Base-by-base conservation (phyloP, 441 rosid species). In the Jatropha multifida region DNA sequence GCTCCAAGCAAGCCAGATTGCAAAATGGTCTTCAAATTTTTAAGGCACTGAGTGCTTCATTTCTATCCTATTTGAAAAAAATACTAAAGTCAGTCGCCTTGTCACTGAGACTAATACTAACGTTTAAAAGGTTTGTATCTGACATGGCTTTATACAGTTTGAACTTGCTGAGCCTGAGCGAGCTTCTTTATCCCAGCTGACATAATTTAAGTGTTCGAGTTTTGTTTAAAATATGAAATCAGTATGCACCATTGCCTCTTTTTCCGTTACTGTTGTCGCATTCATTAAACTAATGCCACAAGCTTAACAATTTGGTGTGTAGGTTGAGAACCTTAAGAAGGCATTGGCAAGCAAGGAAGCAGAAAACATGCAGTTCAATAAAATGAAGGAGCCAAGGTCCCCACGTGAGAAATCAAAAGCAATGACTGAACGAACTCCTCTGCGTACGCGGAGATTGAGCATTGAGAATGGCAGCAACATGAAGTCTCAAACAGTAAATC, bases 261-360 rank as follows among this genome's bases (percentile, higher is more conserved):
- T 32, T 32, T 32, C 0, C 2, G 32, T 32, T 23, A 32, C 32
- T 32, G 32, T 32, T 32, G 32, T 32, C 32, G 32, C 32, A 32
- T 32, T 32, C 32, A 32, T 42, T 12, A 65, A 20, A 64, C 26
- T 67, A 67, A 20, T 37, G 6, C 54, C 42, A 52, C 38, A 59
- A 58, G 15, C 65, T 60, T 55, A 37, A 38, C 38, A 32, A 15
- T 65, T 48, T 67, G 11, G n/a, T 20, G 38, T 84, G 81, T 85
- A 95, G 99, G 83, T 96, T 85, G 97, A 91, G 77, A 85, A 56
- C 85, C 97, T 96, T 65, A 92, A 86, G 85, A 90, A 86, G 91
- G 95, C 92, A 73, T 79, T 91, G 78, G 92, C 89, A 67, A 86
- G 72, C 61, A 90, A 81, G 85, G 94, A 88, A 76, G 73, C 77